phyloP scores from a whole-genome alignment of 768 basidiomycete species.

The Ramaria sp. region DNA sequence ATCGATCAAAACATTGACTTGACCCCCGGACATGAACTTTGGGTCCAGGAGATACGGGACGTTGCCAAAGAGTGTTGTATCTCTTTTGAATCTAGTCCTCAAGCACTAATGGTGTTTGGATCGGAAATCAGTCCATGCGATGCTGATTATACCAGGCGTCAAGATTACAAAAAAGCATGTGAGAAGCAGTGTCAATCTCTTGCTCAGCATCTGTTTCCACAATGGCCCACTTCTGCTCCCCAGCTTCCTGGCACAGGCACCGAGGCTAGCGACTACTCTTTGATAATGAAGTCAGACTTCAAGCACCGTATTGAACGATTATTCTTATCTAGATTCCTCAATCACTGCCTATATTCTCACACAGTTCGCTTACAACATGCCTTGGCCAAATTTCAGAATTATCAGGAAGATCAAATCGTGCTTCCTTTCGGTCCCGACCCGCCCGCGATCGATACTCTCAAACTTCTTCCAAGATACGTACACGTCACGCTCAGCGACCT shows the following conservation, averaged over 20 bases:
- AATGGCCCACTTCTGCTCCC: too few species aligned
- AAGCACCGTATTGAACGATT: background rate
- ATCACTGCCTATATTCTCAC: too few species aligned
- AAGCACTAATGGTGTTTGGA: too few species aligned
- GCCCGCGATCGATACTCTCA: background rate
- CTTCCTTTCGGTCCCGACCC: background rate
- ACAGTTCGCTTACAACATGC: background rate
- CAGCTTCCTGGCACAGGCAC: constrained; percentile 5
- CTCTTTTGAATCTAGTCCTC: too few species aligned
- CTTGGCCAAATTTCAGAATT: background rate
- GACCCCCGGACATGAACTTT: too few species aligned
- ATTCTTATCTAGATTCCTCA: background rate
- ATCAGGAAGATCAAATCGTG: background rate
- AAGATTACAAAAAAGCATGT: too few species aligned
- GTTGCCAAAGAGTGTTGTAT: too few species aligned
- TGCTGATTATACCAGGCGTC: too few species aligned
- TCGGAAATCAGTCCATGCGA: too few species aligned
- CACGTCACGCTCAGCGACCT: background rate
- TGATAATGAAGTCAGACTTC: background rate
- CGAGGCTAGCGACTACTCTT: background rate
- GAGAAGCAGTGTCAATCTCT: too few species aligned
- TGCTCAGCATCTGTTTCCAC: too few species aligned
- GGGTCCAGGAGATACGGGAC: too few species aligned
- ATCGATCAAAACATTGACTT: background rate
- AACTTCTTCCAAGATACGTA: background rate